Evolutionary conservation across 2,329 filamentous ascomycete genomes (phyloP).

Genomic region (Aspergillus tubingensis): DNA sequence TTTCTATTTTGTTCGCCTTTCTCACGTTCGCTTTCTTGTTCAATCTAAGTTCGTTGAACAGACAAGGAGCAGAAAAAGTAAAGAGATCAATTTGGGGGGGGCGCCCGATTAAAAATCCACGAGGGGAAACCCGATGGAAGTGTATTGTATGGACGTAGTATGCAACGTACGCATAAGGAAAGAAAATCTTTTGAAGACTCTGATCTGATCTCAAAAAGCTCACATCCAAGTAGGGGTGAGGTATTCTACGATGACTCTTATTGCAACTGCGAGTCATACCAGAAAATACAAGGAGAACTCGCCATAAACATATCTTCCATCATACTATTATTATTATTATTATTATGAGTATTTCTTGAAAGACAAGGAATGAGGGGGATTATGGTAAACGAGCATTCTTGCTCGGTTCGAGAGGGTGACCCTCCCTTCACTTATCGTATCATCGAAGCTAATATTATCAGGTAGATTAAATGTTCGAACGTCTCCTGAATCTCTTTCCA

Average conservation of each 20-base stretch:
- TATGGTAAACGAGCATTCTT: not conserved
- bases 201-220: not conserved
- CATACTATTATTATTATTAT: not conserved
- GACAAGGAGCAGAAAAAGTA: conserved; percentile 4
- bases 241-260: conserved; percentile 17
- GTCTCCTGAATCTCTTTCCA: conserved; percentile 16
- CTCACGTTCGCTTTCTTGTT: not conserved
- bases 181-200: not conserved
- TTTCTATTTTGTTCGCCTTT: not conserved
- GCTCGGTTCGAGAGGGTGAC: not conserved
- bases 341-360: too few relatives aligned
- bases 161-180: not conserved
- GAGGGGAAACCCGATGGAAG: conserved; percentile 16
- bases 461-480: conserved; percentile 14
- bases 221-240: not conserved
- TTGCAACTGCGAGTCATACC: conserved; percentile 27
- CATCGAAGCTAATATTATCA: conserved; percentile 1
- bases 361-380: too few relatives aligned
- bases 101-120: conserved; percentile 16
- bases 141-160: conserved; percentile 11
- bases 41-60: not conserved
- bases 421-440: conserved; percentile 1
- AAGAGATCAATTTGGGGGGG: conserved; percentile 7
- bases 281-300: conserved; percentile 3
- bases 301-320: not conserved